Evolutionary conservation across 192 early-diverging fungal genomes (phyloP).

Genomic region (Coemansia furcata): DNA sequence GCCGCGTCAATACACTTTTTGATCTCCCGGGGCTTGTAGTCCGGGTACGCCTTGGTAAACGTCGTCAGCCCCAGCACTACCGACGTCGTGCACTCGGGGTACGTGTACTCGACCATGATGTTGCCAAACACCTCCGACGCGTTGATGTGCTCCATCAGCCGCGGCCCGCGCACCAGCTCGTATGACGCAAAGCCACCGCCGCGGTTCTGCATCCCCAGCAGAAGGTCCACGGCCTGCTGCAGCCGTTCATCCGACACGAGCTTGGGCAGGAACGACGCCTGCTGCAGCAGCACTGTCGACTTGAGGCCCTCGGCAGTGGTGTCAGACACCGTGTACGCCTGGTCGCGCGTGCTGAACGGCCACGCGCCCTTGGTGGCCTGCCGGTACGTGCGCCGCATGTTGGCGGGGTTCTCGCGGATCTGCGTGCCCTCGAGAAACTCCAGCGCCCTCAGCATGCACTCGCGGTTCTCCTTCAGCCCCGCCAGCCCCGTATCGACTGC

Average conservation of each 20-base stretch:
- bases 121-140: conserved; percentile 98
- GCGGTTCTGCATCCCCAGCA: conserved; percentile 89
- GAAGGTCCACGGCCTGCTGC: conserved; percentile 82
- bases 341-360: conserved; percentile 93
- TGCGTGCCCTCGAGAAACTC: conserved; percentile 84
- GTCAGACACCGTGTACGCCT: conserved; percentile 94
- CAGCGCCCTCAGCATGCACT: conserved; percentile 64
- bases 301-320: conserved; percentile 93
- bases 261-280: conserved; percentile 57
- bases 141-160: conserved; percentile 84
- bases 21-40: conserved; percentile 81
- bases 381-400: conserved; percentile 71
- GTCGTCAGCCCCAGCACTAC: conserved; percentile 80
- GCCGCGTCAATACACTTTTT: conserved; percentile 62
- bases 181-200: conserved; percentile 94
- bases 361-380: conserved; percentile 89
- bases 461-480: conserved; percentile 64
- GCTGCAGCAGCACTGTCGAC: conserved; percentile 72
- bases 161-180: conserved; percentile 77
- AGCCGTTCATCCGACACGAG: conserved; percentile 71
- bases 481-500: conserved; percentile 76
- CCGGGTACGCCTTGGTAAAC: conserved; percentile 74
- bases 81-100: conserved; percentile 96
- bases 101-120: conserved; percentile 96
- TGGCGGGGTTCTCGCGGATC: conserved; percentile 73